phyloP scores from a whole-genome alignment of 2,329 filamentous ascomycete genomes.

The Emmonsiellopsis sp. region DNA sequence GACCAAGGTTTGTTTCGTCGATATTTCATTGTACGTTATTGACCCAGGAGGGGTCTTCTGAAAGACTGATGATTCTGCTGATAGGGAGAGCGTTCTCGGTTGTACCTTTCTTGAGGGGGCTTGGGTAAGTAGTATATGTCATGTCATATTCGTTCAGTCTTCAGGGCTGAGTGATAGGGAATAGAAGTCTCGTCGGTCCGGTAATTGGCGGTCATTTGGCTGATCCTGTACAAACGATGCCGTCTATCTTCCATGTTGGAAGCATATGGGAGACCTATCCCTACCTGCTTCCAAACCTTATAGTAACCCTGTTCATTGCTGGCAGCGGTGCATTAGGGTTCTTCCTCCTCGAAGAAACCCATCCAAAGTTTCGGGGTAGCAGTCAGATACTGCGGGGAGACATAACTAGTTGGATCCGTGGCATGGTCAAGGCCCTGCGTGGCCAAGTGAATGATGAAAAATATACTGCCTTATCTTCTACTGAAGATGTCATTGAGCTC shows the following conservation, averaged over 20 bases:
- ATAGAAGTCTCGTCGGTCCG: slow-evolving; percentile 6
- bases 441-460: not conserved
- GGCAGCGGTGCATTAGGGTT: slow-evolving; percentile 1
- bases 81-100: slow-evolving; percentile 7
- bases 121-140: slow-evolving; percentile 2
- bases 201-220: slow-evolving; percentile 6
- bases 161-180: not conserved
- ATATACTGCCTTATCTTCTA: not conserved
- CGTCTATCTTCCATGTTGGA: not conserved
- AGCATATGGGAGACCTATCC: slow-evolving; percentile 7
- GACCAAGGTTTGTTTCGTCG: not conserved
- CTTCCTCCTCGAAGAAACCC: slow-evolving; percentile 6
- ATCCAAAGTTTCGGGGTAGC: slow-evolving; percentile 3
- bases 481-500: not conserved
- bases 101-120: slow-evolving; percentile 6
- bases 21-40: not conserved
- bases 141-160: not conserved
- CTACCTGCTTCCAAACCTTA: slow-evolving; percentile 7
- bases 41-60: not conserved
- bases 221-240: slow-evolving; percentile 5
- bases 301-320: not conserved
- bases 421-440: not conserved
- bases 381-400: not conserved
- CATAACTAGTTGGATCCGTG: not conserved
- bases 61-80: no score